These are phyloP conservation scores for Thalia dealbata DNA, from an alignment of 176 grass and related monocot genomes.

Conservation along the genomic window DNA sequence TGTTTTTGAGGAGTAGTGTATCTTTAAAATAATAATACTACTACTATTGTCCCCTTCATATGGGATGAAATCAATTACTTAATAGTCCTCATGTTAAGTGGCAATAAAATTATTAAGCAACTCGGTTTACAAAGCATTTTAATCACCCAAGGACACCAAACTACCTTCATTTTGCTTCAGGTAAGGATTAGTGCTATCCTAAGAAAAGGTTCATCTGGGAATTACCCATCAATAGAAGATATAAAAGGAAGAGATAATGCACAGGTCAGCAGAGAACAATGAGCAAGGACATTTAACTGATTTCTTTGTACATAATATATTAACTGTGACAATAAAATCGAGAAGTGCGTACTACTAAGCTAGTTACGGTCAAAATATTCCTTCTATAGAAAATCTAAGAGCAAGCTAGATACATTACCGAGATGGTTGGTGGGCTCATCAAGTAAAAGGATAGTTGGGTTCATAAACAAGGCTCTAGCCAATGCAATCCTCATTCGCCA, in stretches of 20 bases:
- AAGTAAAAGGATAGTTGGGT: constrained; percentile 84
- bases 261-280: neutral
- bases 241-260: neutral
- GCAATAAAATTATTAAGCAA: too few species aligned
- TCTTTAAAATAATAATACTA: neutral
- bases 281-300: neutral
- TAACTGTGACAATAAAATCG: too few species aligned
- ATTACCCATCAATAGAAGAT: neutral
- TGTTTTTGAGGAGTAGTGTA: neutral
- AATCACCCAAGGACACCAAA: neutral
- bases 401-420: constrained; percentile 33
- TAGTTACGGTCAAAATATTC: neutral
- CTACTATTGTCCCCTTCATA: neutral
- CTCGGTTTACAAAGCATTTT: neutral
- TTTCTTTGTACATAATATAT: neutral
- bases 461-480: constrained; percentile 89
- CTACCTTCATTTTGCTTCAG: neutral
- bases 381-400: neutral
- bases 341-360: too few species aligned
- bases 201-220: neutral
- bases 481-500: constrained; percentile 98
- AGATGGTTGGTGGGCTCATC: constrained; percentile 97
- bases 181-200: neutral
- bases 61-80: too few species aligned
- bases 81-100: too few species aligned